Base-by-base conservation (phyloP, 179 eudicot genomes). In the Heliamphora pulchella region DNA sequence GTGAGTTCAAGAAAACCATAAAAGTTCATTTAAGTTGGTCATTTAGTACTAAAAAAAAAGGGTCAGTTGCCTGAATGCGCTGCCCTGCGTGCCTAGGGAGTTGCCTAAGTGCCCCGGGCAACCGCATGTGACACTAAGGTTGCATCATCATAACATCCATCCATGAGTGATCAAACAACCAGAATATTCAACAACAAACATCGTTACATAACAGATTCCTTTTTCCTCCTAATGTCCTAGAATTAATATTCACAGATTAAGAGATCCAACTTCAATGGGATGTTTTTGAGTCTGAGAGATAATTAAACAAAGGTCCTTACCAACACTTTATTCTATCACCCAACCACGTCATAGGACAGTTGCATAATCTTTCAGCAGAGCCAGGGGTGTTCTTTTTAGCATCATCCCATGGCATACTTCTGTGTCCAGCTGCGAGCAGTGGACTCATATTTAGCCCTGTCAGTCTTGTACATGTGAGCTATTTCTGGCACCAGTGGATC, bases 341-440 rank as follows among this genome's bases (percentile, higher is more conserved):
- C 73, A 3, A 53, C 43, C 31, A 55, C 58, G 31, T 77, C 4
- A 5, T 59, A 77, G 7, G 13, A 77, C 43, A 10, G 20, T 61
- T 50, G 14, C 22, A 22, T 9, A 48, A 14, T 47, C 66, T 43
- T 51, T 78, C 9, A 2, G 63, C 51, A 8, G 72, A 51, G 48
- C 74, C 44, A 51, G 0, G 39, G 64, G 59, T 50, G 64, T 10
- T 47, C 18, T 11, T 20, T 31, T 69, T 31, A 51, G 10, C 20
- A 78, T 53, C 80, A 78, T 67, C 81, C 81, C 81, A 79, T 79
- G 69, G 81, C 77, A 71, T 79, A 79, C 69, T 79, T 79, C 55
- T 79, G 81, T 10, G 81, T 79, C 81, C 81, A 79, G 81, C 81
- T 71, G 47, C 76, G 76, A 20, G 81, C 76, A 15, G 81, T 79